phyloP scores from a whole-genome alignment of 805 yeast species.

The Wickerhamiella occidentalis region DNA sequence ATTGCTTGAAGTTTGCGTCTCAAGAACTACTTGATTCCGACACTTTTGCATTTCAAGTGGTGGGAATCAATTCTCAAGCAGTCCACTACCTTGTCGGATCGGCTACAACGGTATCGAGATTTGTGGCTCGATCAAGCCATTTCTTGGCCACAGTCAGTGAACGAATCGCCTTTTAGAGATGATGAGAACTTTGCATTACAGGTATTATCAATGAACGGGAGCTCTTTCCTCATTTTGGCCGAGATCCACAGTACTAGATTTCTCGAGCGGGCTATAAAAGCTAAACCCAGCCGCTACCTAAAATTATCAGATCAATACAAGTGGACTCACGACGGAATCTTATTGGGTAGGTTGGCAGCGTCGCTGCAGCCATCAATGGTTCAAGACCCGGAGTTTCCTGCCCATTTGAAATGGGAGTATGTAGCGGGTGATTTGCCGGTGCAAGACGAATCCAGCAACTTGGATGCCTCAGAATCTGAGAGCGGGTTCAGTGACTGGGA shows the following conservation, averaged over 20 bases:
- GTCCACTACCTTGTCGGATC: no score
- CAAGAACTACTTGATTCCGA: neutral
- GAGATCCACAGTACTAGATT: neutral
- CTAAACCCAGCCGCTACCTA: neutral
- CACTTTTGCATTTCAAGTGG: neutral
- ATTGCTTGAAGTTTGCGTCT: neutral
- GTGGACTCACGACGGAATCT: neutral
- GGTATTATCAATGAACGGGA: no score
- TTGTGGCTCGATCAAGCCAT: no score
- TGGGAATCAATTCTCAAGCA: neutral
- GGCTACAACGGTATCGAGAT: no score
- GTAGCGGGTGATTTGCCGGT: no score
- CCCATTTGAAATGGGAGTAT: neutral
- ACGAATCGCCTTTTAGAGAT: no score
- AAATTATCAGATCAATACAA: neutral
- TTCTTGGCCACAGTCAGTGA: no score
- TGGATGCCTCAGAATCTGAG: no score
- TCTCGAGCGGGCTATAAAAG: neutral
- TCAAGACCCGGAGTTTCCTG: neutral
- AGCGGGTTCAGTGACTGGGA: no score
- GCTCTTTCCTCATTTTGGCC: neutral
- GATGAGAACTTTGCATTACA: no score
- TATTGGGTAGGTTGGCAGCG: neutral
- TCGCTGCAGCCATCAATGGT: neutral
- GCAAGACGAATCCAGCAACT: no score